Evolutionary conservation across 257 asterid species (phyloP), one percentile per base, ranked within the genome.

Genomic region (Solanum sejunctum): DNA sequence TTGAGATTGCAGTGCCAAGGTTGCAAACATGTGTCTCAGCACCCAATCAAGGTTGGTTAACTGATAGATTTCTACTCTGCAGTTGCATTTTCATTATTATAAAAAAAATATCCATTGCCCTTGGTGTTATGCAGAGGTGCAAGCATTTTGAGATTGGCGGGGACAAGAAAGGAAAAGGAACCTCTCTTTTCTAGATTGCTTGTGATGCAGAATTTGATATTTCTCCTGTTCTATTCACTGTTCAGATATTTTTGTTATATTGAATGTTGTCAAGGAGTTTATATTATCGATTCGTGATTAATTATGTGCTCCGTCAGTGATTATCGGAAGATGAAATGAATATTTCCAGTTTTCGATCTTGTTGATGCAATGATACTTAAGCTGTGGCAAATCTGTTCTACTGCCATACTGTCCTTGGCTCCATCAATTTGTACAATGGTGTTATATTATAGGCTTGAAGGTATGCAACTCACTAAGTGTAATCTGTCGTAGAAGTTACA

Each of bases 91-190:
- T 28, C 64, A 51, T 52, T 15, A 51, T 0, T 26, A 13, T 78
- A 41, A 13, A 4, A 13, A 23, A 23, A 5, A 26, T 26, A 78
- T 52, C 10, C 61, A 28, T 26, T 28, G 60, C 26, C 13, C 61
- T 26, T 77, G 45, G 41, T 51, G 26, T 51, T 77, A 43, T 51
- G 82, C 82, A 77, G 82, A 77, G 82, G 47, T 77, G 82, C 63
- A 77, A 77, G 82, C 82, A 77, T 77, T 77, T 77, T 77, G 82
- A 77, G 82, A 77, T 77, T 77, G 82, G 82, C 0, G 82, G 82
- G 1, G 82, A 77, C 63, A 77, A 77, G 82, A 77, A 77, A 77
- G 82, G 82, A 51, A 77, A 77, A 26, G 82, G 82, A 77, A 77
- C 82, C 5, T 77, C 82, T 77, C 82, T 77, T 49, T 77, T 77